A percentile compares a stretch with the other conserved stretches of the same genome.
Evolutionary conservation across 2,329 filamentous ascomycete species (phyloP).

Genomic region (Reticulascus tulasneorum): DNA sequence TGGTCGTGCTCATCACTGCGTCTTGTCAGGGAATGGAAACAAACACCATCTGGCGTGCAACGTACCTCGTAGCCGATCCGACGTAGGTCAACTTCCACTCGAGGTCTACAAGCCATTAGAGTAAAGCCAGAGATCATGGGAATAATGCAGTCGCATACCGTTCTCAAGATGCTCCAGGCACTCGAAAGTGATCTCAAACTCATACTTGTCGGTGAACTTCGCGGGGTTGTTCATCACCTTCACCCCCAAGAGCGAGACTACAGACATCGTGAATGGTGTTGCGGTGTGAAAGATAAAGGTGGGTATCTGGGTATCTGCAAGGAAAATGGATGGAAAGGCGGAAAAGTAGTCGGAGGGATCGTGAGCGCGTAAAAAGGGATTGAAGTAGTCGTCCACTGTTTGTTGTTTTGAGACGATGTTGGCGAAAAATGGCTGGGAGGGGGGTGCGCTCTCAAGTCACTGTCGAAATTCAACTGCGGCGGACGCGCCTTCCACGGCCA

Average conservation of each 20-base stretch:
- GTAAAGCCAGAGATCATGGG: not conserved
- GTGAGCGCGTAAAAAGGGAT: slow-evolving; percentile 1
- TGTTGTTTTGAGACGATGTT: slow-evolving; percentile 5
- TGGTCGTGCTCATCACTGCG: slow-evolving; percentile 90
- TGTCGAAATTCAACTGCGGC: not conserved
- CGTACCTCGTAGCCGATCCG: slow-evolving; percentile 93
- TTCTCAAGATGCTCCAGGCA: slow-evolving; percentile 93
- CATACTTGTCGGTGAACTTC: slow-evolving; percentile 85
- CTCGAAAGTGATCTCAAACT: slow-evolving; percentile 98
- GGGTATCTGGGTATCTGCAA: slow-evolving; percentile 2
- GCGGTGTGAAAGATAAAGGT: slow-evolving; percentile 4
- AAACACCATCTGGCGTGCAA: slow-evolving; percentile 27
- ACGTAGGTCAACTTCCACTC: slow-evolving; percentile 99
- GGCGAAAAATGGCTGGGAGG: too few species aligned
- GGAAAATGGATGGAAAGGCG: slow-evolving; percentile 2
- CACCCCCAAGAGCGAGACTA: slow-evolving; percentile 92
- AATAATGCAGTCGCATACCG: slow-evolving; percentile 46
- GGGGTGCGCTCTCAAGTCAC: not conserved
- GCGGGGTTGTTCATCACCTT: slow-evolving; percentile 97
- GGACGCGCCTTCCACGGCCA: slow-evolving; percentile 15
- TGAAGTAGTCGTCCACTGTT: slow-evolving; percentile 1
- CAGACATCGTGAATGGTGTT: slow-evolving; percentile 64
- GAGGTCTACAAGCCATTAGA: slow-evolving; percentile 59
- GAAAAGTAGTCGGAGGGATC: slow-evolving; percentile 2
- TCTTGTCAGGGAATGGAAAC: slow-evolving; percentile 6